Conservation (phyloP, 129 eudicot species). For the Saposhnikovia divaricata region DNA sequence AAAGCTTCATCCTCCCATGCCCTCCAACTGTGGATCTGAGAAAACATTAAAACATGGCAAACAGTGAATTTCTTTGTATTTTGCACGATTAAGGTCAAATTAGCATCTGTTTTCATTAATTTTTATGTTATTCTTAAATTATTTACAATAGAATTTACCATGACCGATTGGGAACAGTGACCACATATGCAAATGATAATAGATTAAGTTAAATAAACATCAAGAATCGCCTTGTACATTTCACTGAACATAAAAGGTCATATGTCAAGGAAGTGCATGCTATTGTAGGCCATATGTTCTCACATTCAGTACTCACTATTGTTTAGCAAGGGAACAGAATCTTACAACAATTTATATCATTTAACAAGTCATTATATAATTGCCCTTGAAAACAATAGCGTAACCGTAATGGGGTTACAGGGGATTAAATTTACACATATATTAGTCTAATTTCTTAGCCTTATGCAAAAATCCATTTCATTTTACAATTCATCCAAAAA, state of each 20-base stretch:
- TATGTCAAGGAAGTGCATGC: neutral
- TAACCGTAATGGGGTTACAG: neutral
- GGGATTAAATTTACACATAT: neutral
- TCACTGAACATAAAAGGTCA: neutral
- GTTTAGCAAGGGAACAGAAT: neutral
- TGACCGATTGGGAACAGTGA: neutral
- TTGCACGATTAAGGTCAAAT: neutral
- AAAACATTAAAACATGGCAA: neutral
- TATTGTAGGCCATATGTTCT: slow-evolving; percentile 1
- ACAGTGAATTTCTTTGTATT: neutral
- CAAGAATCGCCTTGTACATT: neutral
- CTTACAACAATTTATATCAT: neutral
- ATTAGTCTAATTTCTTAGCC: neutral
- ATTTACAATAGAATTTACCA: neutral
- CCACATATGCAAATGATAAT: neutral
- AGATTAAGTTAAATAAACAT: neutral
- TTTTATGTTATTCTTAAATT: neutral
- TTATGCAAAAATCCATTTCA: neutral
- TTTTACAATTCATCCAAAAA: neutral
- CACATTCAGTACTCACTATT: neutral
- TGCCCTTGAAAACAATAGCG: neutral
- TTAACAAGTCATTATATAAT: neutral
- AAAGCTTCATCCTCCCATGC: slow-evolving; percentile 96
- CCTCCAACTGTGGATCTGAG: slow-evolving; percentile 94
- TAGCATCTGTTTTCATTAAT: neutral